These are phyloP conservation scores for Dactylellina drechsleri DNA, from an alignment of 2,329 filamentous ascomycete species.

Conservation along the genomic window DNA sequence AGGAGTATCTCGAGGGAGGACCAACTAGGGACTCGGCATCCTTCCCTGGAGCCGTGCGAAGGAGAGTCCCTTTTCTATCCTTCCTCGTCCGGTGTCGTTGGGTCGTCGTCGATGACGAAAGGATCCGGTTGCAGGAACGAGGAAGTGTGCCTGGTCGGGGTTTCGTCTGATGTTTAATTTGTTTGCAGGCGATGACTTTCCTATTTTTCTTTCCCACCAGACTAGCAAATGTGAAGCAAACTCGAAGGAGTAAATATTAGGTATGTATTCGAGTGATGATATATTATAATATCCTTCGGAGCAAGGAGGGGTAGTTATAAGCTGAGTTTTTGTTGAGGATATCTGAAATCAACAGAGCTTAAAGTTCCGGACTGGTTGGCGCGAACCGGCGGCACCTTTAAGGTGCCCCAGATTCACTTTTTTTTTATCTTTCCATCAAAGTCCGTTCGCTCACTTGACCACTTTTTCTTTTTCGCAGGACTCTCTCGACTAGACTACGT, in stretches of 20 bases:
- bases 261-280: too few species aligned
- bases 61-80: not conserved
- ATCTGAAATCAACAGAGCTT: not conserved
- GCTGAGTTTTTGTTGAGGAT: not conserved
- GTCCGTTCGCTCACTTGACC: too few species aligned
- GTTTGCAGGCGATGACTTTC: conserved; percentile 18
- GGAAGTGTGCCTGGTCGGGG: not conserved
- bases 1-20: too few species aligned
- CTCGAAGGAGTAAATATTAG: not conserved
- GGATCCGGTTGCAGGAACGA: not conserved
- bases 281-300: too few species aligned
- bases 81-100: conserved; percentile 6
- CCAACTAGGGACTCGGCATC: conserved; percentile 9
- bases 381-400: conserved; percentile 9
- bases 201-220: not conserved
- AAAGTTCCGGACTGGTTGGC: not conserved
- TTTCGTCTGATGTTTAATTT: conserved; percentile 44
- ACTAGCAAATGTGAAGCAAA: too few species aligned
- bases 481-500: not conserved
- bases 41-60: conserved; percentile 9
- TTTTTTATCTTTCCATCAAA: too few species aligned
- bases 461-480: too few species aligned
- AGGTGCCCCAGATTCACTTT: not conserved
- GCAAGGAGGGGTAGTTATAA: too few species aligned
- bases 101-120: not conserved